Base-by-base conservation (phyloP, 176 grass and related monocot species). In the Musa itinerans region DNA sequence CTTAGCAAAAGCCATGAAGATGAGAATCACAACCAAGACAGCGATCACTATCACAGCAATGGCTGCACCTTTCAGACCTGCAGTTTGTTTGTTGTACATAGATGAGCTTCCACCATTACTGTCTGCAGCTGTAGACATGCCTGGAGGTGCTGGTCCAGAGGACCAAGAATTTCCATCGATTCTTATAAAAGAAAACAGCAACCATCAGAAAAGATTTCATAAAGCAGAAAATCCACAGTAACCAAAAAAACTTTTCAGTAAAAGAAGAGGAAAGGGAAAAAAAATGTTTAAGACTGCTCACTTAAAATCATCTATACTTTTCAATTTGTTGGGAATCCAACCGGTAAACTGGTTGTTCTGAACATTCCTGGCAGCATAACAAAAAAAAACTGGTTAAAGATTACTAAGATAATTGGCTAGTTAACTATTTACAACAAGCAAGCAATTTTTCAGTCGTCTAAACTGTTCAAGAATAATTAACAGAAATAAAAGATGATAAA, bases 301-400 rank as follows among this genome's bases (percentile, higher is more conserved):
- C 95, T 98, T 81, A 54, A 98, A 77, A 70, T 71, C 91, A 71
- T 81, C 72, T 15, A 87, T 82, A 66, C 72, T 82, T 56, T 85
- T 89, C 63, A 98, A 57, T 90, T 91, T 98, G 63, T 68, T 81
- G 19, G 95, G 88, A 64, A 98, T 82, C 86, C 89, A 98, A 59
- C 95, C 95, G 9, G 69, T 89, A 81, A 98, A 93, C 73, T 88
- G 87, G 82, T 98, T 98, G 74, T 94, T 91, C 84, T 90, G 81
- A 72, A 98, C 57, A 89, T 98, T 91, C 90, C 95, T 94, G 86
- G 54, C 2, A 70, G 82, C 71, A 84, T 16, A 19, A 63, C 68
- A 77, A 16, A 78, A 88, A 84, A 68, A 69, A 66, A 43, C 34
- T 20, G 10, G 83, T 81, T 72, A 70, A 34, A 34, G 69, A 65